phyloP scores from a whole-genome alignment of 495 filamentous ascomycete species.

The Aspergillus indologenus region DNA sequence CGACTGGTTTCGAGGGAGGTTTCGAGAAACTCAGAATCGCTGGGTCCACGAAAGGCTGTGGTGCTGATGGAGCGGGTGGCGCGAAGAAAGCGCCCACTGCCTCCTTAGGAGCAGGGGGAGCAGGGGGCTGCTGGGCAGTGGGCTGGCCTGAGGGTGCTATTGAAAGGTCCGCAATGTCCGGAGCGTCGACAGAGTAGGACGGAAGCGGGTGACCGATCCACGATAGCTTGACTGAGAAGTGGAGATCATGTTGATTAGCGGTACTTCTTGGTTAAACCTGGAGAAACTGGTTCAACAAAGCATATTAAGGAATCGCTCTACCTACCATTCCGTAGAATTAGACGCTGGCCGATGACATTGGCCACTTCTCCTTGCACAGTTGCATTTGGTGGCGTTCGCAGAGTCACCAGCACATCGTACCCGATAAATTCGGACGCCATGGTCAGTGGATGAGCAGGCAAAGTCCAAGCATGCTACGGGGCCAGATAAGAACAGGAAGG shows the following conservation, averaged over 20 bases:
- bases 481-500: background rate
- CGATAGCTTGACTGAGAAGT: constrained; percentile 43
- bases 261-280: no score
- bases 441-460: constrained; percentile 6
- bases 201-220: constrained; percentile 47
- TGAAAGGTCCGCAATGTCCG: constrained; percentile 54
- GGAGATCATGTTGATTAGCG: background rate
- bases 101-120: constrained; percentile 20
- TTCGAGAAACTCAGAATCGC: constrained; percentile 51
- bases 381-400: constrained; percentile 62
- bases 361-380: constrained; percentile 71
- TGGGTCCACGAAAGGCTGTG: constrained; percentile 50
- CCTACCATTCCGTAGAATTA: constrained; percentile 78
- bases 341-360: constrained; percentile 65
- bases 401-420: constrained; percentile 70
- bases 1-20: constrained; percentile 20
- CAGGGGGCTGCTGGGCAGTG: constrained; percentile 25
- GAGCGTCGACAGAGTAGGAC: constrained; percentile 51
- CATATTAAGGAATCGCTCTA: no score
- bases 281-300: no score
- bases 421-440: constrained; percentile 76
- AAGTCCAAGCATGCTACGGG: background rate
- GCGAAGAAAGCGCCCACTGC: constrained; percentile 4
- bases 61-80: constrained; percentile 14
- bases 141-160: constrained; percentile 41